Conservation (phyloP, 148 eudicot species). For the Silene latifolia region DNA sequence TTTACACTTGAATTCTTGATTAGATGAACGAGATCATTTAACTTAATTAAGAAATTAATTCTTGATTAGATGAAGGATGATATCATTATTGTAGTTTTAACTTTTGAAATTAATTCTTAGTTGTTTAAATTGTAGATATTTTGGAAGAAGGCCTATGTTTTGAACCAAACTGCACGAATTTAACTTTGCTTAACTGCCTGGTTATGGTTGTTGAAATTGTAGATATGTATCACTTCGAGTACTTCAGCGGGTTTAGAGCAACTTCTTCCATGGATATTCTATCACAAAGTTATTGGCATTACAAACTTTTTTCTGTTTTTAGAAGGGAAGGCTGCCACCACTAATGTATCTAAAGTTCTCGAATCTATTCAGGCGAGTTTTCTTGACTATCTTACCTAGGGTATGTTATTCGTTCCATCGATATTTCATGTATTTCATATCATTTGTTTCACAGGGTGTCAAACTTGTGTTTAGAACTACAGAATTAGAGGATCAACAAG, state of each 20-base stretch:
- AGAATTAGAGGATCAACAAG: constrained; percentile 73
- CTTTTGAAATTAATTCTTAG: too few relatives aligned
- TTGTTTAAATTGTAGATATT: too few relatives aligned
- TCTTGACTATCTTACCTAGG: not conserved
- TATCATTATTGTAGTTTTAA: too few relatives aligned
- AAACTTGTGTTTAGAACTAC: constrained; percentile 55
- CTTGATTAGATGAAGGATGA: too few relatives aligned
- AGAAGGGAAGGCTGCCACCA: constrained; percentile 67
- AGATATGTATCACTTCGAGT: constrained; percentile 72
- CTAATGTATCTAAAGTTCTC: constrained; percentile 47
- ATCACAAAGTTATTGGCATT: constrained; percentile 64
- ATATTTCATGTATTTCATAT: not conserved
- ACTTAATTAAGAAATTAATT: too few relatives aligned
- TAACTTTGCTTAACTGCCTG: not conserved
- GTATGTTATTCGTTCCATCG: not conserved
- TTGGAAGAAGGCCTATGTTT: too few relatives aligned
- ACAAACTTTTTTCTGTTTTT: constrained; percentile 53
- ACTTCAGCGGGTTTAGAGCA: constrained; percentile 89
- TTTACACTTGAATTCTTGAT: not conserved
- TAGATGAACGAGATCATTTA: too few relatives aligned
- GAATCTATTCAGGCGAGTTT: constrained; percentile 51
- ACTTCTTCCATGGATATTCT: constrained; percentile 68
- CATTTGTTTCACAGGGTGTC: constrained; percentile 45
- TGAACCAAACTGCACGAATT: not conserved
- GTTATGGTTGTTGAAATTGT: not conserved